A percentile compares a stretch with the other conserved stretches of the same genome.
These are phyloP conservation scores for Dipodascus geniculatus DNA, from an alignment of 805 yeast species.

Conservation along the genomic window DNA sequence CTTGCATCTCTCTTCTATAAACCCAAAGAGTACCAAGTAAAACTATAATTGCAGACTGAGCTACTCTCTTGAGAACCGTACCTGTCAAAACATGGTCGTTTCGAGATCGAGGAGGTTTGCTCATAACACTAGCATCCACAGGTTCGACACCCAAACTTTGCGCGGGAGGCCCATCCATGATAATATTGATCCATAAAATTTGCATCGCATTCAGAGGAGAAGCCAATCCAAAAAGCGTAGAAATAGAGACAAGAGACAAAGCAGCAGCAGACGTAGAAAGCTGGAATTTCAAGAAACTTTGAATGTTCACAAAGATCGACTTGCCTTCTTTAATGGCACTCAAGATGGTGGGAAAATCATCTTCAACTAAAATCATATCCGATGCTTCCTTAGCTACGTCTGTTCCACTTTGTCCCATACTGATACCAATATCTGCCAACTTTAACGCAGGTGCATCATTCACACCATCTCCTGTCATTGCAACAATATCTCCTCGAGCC, in stretches of 20 bases:
- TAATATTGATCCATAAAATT: slow-evolving; percentile 90
- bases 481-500: slow-evolving; percentile 39
- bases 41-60: slow-evolving; percentile 68
- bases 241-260: slow-evolving; percentile 70
- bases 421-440: slow-evolving; percentile 51
- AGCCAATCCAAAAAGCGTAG: slow-evolving; percentile 79
- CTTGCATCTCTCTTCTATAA: slow-evolving; percentile 73
- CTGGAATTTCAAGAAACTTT: slow-evolving; percentile 89
- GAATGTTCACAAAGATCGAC: slow-evolving; percentile 92
- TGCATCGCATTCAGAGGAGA: slow-evolving; percentile 98
- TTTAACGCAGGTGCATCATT: slow-evolving; percentile 55
- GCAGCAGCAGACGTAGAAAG: slow-evolving; percentile 95
- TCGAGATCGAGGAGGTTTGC: slow-evolving; percentile 88
- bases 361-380: slow-evolving; percentile 95
- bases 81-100: slow-evolving; percentile 71
- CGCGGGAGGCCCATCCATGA: slow-evolving; percentile 99
- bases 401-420: slow-evolving; percentile 83
- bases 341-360: slow-evolving; percentile 88
- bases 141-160: slow-evolving; percentile 96
- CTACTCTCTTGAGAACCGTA: slow-evolving; percentile 55
- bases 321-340: slow-evolving; percentile 96
- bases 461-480: slow-evolving; percentile 58
- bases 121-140: slow-evolving; percentile 92
- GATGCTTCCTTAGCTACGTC: slow-evolving; percentile 98
- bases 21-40: slow-evolving; percentile 79